Conservation (phyloP, 208 protist species). For the Crithidia bombi region DNA sequence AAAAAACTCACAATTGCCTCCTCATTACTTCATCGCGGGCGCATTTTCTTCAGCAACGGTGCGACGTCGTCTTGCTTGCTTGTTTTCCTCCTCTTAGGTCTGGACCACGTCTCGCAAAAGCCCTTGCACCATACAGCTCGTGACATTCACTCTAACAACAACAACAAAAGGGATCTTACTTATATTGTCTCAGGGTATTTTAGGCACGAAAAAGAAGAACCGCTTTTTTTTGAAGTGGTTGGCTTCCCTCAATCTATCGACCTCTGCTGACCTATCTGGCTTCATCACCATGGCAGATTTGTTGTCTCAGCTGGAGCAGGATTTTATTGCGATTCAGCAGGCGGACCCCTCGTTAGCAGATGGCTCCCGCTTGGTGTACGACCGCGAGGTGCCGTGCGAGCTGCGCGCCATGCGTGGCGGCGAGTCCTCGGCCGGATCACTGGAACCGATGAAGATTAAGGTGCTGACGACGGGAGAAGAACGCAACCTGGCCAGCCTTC, state of each 20-base stretch:
- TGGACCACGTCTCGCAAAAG: too few relatives aligned
- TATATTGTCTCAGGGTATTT: too few relatives aligned
- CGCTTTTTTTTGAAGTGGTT: not conserved
- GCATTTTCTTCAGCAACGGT: too few relatives aligned
- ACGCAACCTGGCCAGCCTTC: constrained; percentile 63
- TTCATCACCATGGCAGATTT: constrained; percentile 64
- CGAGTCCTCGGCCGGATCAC: constrained; percentile 77
- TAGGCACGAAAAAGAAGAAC: not conserved
- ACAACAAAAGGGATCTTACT: too few relatives aligned
- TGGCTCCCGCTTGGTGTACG: constrained; percentile 89
- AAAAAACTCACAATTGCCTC: too few relatives aligned
- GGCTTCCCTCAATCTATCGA: not conserved
- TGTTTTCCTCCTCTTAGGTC: too few relatives aligned
- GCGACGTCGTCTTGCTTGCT: too few relatives aligned
- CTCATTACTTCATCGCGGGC: too few relatives aligned
- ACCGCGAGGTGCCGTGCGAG: constrained; percentile 93
- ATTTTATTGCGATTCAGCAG: constrained; percentile 92
- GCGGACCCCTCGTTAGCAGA: constrained; percentile 91
- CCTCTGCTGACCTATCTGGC: not conserved
- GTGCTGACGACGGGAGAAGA: constrained; percentile 91
- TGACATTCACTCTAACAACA: too few relatives aligned
- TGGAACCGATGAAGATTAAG: constrained; percentile 93
- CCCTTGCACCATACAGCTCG: too few relatives aligned
- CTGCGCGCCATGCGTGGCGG: constrained; percentile 73
- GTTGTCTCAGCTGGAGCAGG: constrained; percentile 87